Conservation (phyloP, 345 rosid genomes). For the Erysimum cheiranthoides region DNA sequence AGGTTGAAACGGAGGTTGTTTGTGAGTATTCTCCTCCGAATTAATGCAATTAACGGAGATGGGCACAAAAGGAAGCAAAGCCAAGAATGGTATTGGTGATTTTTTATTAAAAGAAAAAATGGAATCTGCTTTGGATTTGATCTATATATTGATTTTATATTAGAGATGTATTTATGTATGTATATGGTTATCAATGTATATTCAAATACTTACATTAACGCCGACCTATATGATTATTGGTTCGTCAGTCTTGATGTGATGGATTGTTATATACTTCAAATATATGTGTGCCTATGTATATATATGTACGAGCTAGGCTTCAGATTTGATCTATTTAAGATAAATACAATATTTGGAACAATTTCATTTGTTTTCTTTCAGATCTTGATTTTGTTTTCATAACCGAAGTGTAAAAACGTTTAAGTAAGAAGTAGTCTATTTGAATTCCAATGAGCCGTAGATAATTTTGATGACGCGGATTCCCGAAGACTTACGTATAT, state of each 20-base stretch:
- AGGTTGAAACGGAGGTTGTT: constrained; percentile 67
- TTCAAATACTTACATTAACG: constrained; percentile 35
- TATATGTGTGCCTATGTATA: neutral
- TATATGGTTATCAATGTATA: constrained; percentile 32
- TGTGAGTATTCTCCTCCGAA: constrained; percentile 65
- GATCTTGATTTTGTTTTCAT: constrained; percentile 7
- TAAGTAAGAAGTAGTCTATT: constrained; percentile 3
- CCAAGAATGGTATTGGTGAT: constrained; percentile 10
- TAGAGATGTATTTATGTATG: constrained; percentile 23
- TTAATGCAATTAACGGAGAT: constrained; percentile 15
- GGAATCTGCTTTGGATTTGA: constrained; percentile 16
- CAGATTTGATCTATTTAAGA: neutral
- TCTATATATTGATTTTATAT: neutral
- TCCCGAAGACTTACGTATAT: constrained; percentile 15
- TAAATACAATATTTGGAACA: neutral
- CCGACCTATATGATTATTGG: constrained; percentile 28
- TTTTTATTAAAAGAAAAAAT: neutral
- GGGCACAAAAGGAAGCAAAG: neutral
- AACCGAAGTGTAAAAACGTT: neutral
- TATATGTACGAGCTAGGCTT: constrained; percentile 7
- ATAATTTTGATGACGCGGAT: constrained; percentile 1
- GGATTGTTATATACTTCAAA: constrained; percentile 13
- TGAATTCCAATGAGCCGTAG: neutral
- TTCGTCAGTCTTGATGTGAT: constrained; percentile 25
- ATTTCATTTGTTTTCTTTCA: neutral